Base-by-base conservation (phyloP, 2,329 filamentous ascomycete species). In the Fusarium heterosporum region DNA sequence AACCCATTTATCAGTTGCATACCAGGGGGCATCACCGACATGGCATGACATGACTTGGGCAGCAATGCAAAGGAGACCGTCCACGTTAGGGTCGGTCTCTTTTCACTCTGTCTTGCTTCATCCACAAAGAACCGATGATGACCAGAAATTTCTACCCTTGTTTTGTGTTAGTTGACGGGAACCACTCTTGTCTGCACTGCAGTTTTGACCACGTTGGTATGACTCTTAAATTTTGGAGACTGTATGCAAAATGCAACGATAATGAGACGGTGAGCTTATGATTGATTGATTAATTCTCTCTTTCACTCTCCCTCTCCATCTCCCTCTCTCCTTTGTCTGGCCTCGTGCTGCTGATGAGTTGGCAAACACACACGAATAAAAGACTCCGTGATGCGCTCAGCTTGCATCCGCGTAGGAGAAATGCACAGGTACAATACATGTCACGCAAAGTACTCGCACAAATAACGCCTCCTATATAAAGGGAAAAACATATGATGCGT, bases 151-250 rank as follows among this genome's bases (percentile, higher is more conserved):
- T 38, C 14, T 16, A 41, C 19, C 19, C 45, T n/a, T 38, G 32
- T 47, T 68, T n/a, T 51, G 25, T 58, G 45, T 58, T 68, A 43
- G 64, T 55, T 19, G 50, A 66, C 41, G 32, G 49, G 45, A 51
- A 34, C 40, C 32, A 43, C 58, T 55, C 34, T 47, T 34, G 29
- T 46, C 32, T 43, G 14, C 29, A 40, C 32, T 66, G 48, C 48
- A 38, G 45, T 51, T 49, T 64, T 67, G 64, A 68, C 64, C 64
- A 67, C 64, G 64, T 65, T 68, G 38, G 36, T 65, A 64, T 68
- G 60, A 61, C 64, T 67, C 64, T 64, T 68, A 38, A 38, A 38
- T 42, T 61, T 28, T 46, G 39, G 48, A 38, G 48, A 48, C 47
- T 36, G 29, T 29, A 25, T 34, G 29, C 7, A 16, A 32, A 45